These are phyloP conservation scores for Dendrocalamus latiflorus DNA, from an alignment of 202 grass and related monocot genomes.

Conservation along the genomic window DNA sequence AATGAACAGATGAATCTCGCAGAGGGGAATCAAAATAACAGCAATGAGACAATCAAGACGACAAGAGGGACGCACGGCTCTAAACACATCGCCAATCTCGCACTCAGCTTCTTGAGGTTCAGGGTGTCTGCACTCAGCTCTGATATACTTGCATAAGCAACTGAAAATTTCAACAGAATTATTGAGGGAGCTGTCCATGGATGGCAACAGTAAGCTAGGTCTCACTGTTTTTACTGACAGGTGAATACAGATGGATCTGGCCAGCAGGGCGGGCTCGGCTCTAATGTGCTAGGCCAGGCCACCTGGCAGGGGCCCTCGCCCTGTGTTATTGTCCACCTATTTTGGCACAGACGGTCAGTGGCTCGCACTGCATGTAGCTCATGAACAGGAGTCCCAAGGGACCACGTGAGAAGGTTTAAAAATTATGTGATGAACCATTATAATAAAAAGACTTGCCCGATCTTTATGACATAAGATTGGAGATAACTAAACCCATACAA, in stretches of 20 bases:
- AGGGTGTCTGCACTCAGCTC: not conserved
- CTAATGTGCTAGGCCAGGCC: not conserved
- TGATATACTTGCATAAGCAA: not conserved
- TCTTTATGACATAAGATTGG: too few species aligned
- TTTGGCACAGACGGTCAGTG: not conserved
- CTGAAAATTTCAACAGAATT: not conserved
- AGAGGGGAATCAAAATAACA: too few species aligned
- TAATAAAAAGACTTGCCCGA: too few species aligned
- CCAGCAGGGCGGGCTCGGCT: not conserved
- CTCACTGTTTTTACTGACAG: not conserved
- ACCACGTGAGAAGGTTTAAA: too few species aligned
- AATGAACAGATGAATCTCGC: too few species aligned
- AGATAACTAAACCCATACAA: too few species aligned
- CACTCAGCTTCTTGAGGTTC: not conserved
- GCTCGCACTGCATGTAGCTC: not conserved
- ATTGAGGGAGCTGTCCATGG: not conserved
- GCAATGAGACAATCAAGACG: too few species aligned
- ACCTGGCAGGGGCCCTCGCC: not conserved
- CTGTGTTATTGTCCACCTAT: conserved; percentile 1
- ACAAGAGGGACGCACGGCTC: too few species aligned
- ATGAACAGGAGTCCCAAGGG: not conserved
- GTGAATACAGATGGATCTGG: not conserved
- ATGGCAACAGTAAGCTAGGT: not conserved
- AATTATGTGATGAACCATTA: too few species aligned
- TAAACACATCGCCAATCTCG: not conserved